These are phyloP conservation scores for Candida sp. DNA, from an alignment of 1,139 yeast species.

Conservation along the genomic window DNA sequence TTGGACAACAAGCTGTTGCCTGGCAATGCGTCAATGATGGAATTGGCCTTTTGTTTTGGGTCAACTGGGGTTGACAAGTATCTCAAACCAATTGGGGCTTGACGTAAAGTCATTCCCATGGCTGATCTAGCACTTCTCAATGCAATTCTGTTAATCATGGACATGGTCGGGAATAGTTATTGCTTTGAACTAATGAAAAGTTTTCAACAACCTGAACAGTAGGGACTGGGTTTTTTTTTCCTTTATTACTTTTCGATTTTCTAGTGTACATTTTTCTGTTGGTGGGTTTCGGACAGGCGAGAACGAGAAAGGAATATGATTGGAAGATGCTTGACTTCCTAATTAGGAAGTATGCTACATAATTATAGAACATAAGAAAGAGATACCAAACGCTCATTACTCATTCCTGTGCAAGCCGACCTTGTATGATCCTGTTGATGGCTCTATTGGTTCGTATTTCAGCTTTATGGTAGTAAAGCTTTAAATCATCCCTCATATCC, in stretches of 20 bases:
- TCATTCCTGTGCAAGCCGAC: conserved; percentile 13
- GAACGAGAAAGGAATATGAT: conserved; percentile 26
- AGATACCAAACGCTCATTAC: neutral
- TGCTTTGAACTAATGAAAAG: conserved; percentile 6
- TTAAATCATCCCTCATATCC: conserved; percentile 37
- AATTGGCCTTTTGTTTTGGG: conserved; percentile 90
- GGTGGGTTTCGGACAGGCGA: conserved; percentile 8
- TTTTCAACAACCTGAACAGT: neutral
- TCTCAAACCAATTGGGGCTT: conserved; percentile 65
- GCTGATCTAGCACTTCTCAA: conserved; percentile 47
- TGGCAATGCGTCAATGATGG: conserved; percentile 92
- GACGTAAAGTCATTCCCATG: conserved; percentile 43
- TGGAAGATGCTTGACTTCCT: conserved; percentile 42
- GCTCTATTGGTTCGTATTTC: conserved; percentile 31
- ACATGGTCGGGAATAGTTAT: conserved; percentile 26
- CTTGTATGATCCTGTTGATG: conserved; percentile 28
- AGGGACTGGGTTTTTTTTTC: conserved; percentile 4
- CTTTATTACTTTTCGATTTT: conserved; percentile 3
- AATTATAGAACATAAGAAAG: neutral
- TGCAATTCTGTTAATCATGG: conserved; percentile 53
- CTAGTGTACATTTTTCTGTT: conserved; percentile 5
- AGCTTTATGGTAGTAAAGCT: conserved; percentile 30
- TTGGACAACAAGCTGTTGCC: conserved; percentile 88
- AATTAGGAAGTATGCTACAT: conserved; percentile 24
- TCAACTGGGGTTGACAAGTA: conserved; percentile 69